Conservation (phyloP, 1,139 yeast species). For the Suhomyces coccinellae region DNA sequence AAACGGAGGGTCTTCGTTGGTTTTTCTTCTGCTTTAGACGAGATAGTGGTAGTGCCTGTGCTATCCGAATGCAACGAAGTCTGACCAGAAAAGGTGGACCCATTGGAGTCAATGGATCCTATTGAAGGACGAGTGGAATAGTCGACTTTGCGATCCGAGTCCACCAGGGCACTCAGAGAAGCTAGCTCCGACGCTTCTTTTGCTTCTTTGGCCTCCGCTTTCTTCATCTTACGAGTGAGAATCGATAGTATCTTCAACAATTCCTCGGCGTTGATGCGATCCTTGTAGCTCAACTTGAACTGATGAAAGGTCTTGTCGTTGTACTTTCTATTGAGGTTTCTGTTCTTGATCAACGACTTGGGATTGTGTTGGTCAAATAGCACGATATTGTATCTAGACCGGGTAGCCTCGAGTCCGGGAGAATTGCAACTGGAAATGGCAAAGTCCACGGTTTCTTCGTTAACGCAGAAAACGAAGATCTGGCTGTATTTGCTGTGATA, state of each 20-base stretch:
- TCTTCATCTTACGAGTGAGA: slow-evolving; percentile 17
- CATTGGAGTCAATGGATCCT: slow-evolving; percentile 16
- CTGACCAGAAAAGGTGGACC: slow-evolving; percentile 14
- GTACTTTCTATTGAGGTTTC: slow-evolving; percentile 9
- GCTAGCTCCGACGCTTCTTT: background rate
- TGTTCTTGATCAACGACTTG: slow-evolving; percentile 12
- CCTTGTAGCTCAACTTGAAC: slow-evolving; percentile 31
- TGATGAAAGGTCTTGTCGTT: slow-evolving; percentile 30
- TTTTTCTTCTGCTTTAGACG: slow-evolving; percentile 6
- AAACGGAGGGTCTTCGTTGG: slow-evolving; percentile 16
- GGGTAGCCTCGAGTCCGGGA: slow-evolving; percentile 32
- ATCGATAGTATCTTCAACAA: slow-evolving; percentile 24
- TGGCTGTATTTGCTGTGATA: slow-evolving; percentile 22
- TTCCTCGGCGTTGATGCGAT: slow-evolving; percentile 29
- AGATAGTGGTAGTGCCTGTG: slow-evolving; percentile 14
- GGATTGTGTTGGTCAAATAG: slow-evolving; percentile 24
- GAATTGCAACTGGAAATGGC: slow-evolving; percentile 25
- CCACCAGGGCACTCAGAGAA: background rate
- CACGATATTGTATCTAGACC: slow-evolving; percentile 28
- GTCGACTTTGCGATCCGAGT: background rate
- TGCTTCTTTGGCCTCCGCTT: slow-evolving; percentile 2
- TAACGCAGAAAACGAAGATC: slow-evolving; percentile 22
- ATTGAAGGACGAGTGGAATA: slow-evolving; percentile 15
- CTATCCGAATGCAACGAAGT: slow-evolving; percentile 16
- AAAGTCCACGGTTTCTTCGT: slow-evolving; percentile 19